Percentiles rank a stretch among this genome's conserved stretches.
These are phyloP conservation scores for Pyrenophora teres DNA, from an alignment of 2,329 filamentous ascomycete species.

Conservation along the genomic window DNA sequence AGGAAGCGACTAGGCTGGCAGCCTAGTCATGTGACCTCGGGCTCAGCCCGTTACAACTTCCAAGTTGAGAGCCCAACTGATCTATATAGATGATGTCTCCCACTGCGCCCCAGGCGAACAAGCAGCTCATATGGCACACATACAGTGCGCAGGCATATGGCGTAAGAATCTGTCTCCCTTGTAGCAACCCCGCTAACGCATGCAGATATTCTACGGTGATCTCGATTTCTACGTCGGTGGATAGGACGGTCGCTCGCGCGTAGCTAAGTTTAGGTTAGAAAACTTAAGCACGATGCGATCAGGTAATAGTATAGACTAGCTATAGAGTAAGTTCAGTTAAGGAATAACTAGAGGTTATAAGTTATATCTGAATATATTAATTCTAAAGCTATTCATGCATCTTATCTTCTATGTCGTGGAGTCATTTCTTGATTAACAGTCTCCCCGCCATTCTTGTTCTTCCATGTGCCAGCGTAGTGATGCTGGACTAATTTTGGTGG, in stretches of 20 bases:
- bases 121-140: conserved; percentile 56
- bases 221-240: conserved; percentile 59
- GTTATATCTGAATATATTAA: background rate
- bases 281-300: conserved; percentile 40
- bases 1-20: too few relatives aligned
- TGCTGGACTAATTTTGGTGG: conserved; percentile 19
- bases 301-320: conserved; percentile 30
- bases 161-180: conserved; percentile 15
- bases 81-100: conserved; percentile 51
- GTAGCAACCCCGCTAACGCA: background rate
- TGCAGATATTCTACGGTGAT: conserved; percentile 56
- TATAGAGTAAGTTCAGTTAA: background rate
- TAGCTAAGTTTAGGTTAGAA: conserved; percentile 40
- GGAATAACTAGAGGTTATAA: background rate
- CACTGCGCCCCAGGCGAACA: conserved; percentile 52
- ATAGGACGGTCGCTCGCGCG: conserved; percentile 54
- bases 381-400: too few relatives aligned
- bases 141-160: conserved; percentile 58
- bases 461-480: conserved; percentile 30
- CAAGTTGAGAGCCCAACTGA: conserved; percentile 3
- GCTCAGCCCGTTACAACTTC: too few relatives aligned
- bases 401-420: too few relatives aligned
- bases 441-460: conserved; percentile 26
- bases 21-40: too few relatives aligned
- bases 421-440: too few relatives aligned